A percentile compares a stretch with the other conserved stretches of the same genome.
Evolutionary conservation across 208 protist species (phyloP).

Genomic region (Endotrypanum monterogeii): DNA sequence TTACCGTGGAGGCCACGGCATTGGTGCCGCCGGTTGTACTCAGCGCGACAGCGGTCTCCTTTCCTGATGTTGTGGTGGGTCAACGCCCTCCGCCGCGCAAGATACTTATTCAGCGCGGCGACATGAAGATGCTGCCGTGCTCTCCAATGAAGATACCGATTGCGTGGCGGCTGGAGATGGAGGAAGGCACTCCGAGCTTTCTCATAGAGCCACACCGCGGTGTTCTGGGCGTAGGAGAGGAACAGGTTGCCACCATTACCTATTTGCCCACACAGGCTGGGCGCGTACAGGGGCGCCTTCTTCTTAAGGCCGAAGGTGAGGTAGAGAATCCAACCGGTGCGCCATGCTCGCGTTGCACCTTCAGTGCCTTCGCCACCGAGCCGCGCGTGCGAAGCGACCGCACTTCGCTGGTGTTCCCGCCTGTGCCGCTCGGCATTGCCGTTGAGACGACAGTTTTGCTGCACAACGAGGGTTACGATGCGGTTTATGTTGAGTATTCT

Average conservation of each 20-base stretch:
- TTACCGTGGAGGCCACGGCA: conserved; percentile 49
- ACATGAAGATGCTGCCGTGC: conserved; percentile 8
- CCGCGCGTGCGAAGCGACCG: conserved; percentile 84
- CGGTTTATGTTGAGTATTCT: conserved; percentile 81
- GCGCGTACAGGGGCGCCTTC: conserved; percentile 32
- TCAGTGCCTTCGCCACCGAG: conserved; percentile 65
- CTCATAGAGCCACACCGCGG: conserved; percentile 64
- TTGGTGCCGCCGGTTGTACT: conserved; percentile 43
- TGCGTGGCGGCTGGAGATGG: conserved; percentile 20
- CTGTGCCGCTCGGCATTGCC: conserved; percentile 81
- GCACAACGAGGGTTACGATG: conserved; percentile 94
- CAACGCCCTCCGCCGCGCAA: conserved; percentile 45
- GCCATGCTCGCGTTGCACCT: conserved; percentile 59
- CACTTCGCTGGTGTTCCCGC: conserved; percentile 80
- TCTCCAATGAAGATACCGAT: conserved; percentile 25
- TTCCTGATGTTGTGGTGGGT: conserved; percentile 62
- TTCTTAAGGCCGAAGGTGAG: conserved; percentile 63
- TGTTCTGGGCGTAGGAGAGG: conserved; percentile 43
- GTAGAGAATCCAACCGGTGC: conserved; percentile 5
- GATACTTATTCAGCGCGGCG: conserved; percentile 52
- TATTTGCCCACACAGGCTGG: conserved; percentile 64
- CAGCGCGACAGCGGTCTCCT: conserved; percentile 33
- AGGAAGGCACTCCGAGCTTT: conserved; percentile 43
- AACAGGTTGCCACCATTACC: conserved; percentile 60
- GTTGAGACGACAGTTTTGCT: conserved; percentile 76